Evolutionary conservation across 306 rosid genomes (phyloP).

Genomic region (Trifolium fragiferum): DNA sequence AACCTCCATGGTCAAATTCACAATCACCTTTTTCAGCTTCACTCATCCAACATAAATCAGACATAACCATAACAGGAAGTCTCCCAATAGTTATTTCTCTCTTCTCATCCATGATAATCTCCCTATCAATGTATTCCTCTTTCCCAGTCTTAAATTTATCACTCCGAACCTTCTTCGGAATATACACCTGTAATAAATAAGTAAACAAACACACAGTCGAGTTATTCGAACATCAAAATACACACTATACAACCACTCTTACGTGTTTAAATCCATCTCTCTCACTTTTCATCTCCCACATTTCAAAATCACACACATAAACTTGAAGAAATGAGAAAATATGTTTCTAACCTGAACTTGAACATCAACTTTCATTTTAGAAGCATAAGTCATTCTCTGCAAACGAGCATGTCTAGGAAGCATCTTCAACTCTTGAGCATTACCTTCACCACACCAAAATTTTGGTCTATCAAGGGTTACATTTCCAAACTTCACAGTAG

Average conservation of each 20-base stretch:
- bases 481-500: constrained; percentile 73
- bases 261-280: neutral
- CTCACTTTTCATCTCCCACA: neutral
- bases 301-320: neutral
- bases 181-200: constrained; percentile 64
- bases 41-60: constrained; percentile 90
- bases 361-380: constrained; percentile 64
- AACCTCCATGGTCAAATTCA: constrained; percentile 92
- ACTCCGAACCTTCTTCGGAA: constrained; percentile 57
- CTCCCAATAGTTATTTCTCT: constrained; percentile 79
- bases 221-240: neutral
- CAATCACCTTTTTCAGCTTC: constrained; percentile 74
- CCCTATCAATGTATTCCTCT: constrained; percentile 59
- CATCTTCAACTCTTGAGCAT: constrained; percentile 63
- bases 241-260: neutral
- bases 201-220: neutral
- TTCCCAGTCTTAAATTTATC: constrained; percentile 90
- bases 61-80: constrained; percentile 91
- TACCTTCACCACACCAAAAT: constrained; percentile 79
- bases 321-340: no score
- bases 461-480: constrained; percentile 71
- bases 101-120: constrained; percentile 39
- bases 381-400: constrained; percentile 91
- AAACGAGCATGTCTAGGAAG: constrained; percentile 90
- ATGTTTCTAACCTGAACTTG: constrained; percentile 56